Evolutionary conservation across 768 basidiomycete genomes (phyloP), one percentile per base, ranked within the genome.

Genomic region (Trametes cubensis): DNA sequence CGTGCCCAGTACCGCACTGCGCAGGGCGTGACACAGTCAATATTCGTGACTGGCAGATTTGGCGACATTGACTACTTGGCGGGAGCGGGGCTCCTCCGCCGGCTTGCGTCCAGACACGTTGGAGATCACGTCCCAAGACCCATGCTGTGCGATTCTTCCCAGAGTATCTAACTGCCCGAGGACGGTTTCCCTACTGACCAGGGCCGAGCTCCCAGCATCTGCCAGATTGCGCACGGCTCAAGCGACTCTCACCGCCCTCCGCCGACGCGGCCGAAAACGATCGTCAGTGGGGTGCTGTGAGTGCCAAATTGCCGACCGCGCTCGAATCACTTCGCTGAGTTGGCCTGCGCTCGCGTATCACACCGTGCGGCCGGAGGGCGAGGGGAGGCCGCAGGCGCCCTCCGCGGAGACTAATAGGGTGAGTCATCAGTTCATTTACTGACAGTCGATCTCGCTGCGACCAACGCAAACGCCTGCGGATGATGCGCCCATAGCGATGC

Each of bases 401-500:
- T 45, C 11, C 55, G 39, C 44, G 45, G 30, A 56, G 44, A 34
- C 55, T 47, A 18, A 45, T 20, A 47, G 20, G 17, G 56, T 40
- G 46, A 48, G 56, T 58, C 46, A 58, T 49, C 56, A 58, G 26
- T 47, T 47, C n/a, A 30, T 18, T 57, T 23, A 20, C 48, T 53
- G 57, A 51, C 58, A 51, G 58, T 51, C 58, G 58, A 59, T 59
- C 58, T 57, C 49, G 58, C 49, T 59, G 58, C 42, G 42, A 46
- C 58, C 42, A n/a, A 38, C 21, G 42, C 50, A 34, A 51, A 47
- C 52, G 26, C 38, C 60, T 61, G 60, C 60, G 60, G 26, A 41
- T 61, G 60, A 61, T 61, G 60, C 60, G 60, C 60, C 60, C 60
- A 48, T 30, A 40, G 45, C 52, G 60, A 61, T 61, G 60, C 58